phyloP scores from a whole-genome alignment of 176 grass and related monocot genomes.

The Paspalum vaginatum region DNA sequence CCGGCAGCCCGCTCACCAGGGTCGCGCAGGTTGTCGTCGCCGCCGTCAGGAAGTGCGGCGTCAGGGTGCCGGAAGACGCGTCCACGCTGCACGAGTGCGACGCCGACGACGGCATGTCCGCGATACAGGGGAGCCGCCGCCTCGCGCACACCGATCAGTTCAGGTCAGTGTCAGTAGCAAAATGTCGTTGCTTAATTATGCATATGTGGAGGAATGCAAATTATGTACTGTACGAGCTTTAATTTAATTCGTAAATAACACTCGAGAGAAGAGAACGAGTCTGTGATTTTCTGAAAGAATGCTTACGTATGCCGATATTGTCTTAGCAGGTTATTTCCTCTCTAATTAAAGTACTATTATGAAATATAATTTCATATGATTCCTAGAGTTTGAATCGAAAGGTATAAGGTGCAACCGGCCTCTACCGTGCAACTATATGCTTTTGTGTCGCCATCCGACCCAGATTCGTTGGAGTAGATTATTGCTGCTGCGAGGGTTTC shows the following conservation, averaged over 20 bases:
- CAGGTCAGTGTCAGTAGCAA: conserved; percentile 38
- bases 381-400: too few species aligned
- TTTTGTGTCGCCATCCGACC: too few species aligned
- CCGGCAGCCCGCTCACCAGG: conserved; percentile 55
- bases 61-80: conserved; percentile 29
- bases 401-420: too few species aligned
- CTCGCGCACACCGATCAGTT: conserved; percentile 62
- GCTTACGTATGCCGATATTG: neutral
- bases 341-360: too few species aligned
- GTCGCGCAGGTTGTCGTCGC: conserved; percentile 55
- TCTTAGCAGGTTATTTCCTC: too few species aligned
- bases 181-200: neutral
- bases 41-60: conserved; percentile 35
- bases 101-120: conserved; percentile 44
- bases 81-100: conserved; percentile 46
- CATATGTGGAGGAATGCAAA: too few species aligned
- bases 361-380: too few species aligned
- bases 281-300: too few species aligned
- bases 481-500: too few species aligned
- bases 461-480: too few species aligned
- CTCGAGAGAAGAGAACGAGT: too few species aligned
- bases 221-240: neutral
- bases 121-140: conserved; percentile 59
- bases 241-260: neutral
- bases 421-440: too few species aligned